Evolutionary conservation across 2,329 filamentous ascomycete genomes (phyloP), one percentile per base, ranked within the genome.

Genomic region (Cercospora sp.): DNA sequence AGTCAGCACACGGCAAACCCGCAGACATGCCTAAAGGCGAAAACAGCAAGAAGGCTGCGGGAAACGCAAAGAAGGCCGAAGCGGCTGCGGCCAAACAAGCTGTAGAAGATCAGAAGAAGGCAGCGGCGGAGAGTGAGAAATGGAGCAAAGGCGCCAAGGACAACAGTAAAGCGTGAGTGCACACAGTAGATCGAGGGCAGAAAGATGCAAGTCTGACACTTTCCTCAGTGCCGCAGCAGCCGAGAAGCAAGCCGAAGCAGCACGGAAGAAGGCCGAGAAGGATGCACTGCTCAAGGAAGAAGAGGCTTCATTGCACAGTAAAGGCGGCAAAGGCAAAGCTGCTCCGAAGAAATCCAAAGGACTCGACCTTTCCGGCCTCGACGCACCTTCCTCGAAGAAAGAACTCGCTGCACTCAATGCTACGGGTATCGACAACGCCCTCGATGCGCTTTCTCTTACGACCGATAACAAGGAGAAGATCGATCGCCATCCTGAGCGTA

Each of bases 11-110:
- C 18, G 9, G 18, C 18, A 51, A 51, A 23, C 20, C 12, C 16
- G 18, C 28, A 30, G 63, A 28, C 33, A 73, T 73, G 72, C 60
- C 72, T 1, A 73, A 73, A 68, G 82, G 83, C 64, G 93, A 96
- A 71, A 93, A 91, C 82, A 90, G 86, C 79, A 98, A 97, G 83
- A 98, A 98, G 84, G 93, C 83, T 2, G 88, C 90, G 8, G 95
- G 94, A 72, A 93, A 97, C 80, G 93, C 94, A 71, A 88, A 93
- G 82, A 98, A 99, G 85, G 93, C 93, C 71, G 93, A 97, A 60
- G 90, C 89, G 3, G 94, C 93, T 1, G 91, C 92, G 8, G 82
- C 86, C 66, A 98, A 98, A 82, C 86, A 89, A 68, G 92, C 92
- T 0, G 88, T 81, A 3, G 89, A 90, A 68, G 87, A 92, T 45